phyloP scores from a whole-genome alignment of 352 stramenopile genomes.

The Phytophthora pinifolia region DNA sequence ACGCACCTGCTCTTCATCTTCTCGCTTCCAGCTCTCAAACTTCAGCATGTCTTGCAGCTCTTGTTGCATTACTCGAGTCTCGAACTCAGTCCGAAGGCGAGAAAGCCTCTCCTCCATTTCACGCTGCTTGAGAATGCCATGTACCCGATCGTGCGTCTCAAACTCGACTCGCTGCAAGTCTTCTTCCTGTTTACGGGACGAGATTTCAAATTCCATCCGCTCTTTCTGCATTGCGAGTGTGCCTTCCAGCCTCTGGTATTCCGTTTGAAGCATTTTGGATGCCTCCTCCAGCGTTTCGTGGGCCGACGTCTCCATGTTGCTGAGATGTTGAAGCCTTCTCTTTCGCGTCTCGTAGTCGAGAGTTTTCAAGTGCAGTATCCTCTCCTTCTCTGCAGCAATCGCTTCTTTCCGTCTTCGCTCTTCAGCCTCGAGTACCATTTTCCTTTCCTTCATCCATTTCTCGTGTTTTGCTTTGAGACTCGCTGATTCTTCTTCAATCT shows the following conservation, averaged over 20 bases:
- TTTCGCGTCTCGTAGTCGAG: constrained; percentile 71
- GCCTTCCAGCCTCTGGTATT: constrained; percentile 56
- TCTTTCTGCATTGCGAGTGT: constrained; percentile 61
- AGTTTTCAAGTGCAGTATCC: constrained; percentile 70
- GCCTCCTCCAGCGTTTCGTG: constrained; percentile 67
- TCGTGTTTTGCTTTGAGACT: constrained; percentile 63
- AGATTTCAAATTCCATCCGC: constrained; percentile 65
- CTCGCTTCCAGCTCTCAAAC: constrained; percentile 73
- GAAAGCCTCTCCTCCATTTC: constrained; percentile 70
- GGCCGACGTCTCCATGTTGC: constrained; percentile 57
- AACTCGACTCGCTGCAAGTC: constrained; percentile 72
- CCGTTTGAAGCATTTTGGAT: constrained; percentile 57
- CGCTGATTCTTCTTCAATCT: constrained; percentile 51
- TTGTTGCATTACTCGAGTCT: constrained; percentile 69
- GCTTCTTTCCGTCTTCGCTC: constrained; percentile 60
- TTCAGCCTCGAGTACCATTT: constrained; percentile 56
- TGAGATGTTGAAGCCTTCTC: constrained; percentile 58
- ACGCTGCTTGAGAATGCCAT: constrained; percentile 55
- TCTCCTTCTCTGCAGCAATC: constrained; percentile 57
- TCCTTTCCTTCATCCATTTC: constrained; percentile 66
- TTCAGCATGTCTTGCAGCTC: constrained; percentile 69
- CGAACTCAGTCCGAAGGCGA: constrained; percentile 66
- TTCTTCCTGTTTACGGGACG: constrained; percentile 74
- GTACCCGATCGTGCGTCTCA: constrained; percentile 66
- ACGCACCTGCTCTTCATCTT: constrained; percentile 53